Base-by-base conservation (phyloP, 148 eudicot genomes). In the Rhododendron molle region DNA sequence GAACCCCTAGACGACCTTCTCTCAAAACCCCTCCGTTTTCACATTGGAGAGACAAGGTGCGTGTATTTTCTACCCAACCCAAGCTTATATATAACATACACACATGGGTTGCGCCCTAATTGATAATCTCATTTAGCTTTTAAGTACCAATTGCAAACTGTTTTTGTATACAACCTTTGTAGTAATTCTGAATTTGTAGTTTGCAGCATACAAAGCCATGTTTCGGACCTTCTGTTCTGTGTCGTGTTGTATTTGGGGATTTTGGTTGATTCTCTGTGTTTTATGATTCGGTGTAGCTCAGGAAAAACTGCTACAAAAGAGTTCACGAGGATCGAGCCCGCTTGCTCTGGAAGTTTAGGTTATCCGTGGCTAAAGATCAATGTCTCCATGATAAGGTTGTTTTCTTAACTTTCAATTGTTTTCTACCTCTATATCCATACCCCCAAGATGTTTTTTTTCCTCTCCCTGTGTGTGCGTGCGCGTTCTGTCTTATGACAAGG, bases 221-320 rank as follows among this genome's bases (percentile, higher is more conserved):
- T 34, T 73, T 26, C 14, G 28, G 13, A 23, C 34, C 5, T 54
- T 54, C 28, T 8, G 15, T 43, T 85, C 1, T 16, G n/a, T 26
- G 72, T 47, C 14, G 3, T 23, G 0, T 43, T 84, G 30, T 8
- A 3, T 52, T 32, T 20, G 76, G 58, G 16, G 40, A 38, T 58
- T 2, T 38, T 78, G 36, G 71, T 82, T 76, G 65, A 8, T 69
- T 82, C 80, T 69, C 21, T 83, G 47, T 13, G 26, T 56, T 9
- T 56, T 58, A 28, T 28, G 0, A 30, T 44, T 87, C 18, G 65
- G 52, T 89, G 89, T 72, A 96, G 99, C 93, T 94, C 28, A 94
- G 93, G 86, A 96, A 96, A 78, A 94, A 93, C 79, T 96, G 99
- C 87, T 92, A 81, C 87, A 91, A 85, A 85, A 92, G 99, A 86